Evolutionary conservation across 2,329 filamentous ascomycete species (phyloP).

Genomic region (Curvularia spicifera): DNA sequence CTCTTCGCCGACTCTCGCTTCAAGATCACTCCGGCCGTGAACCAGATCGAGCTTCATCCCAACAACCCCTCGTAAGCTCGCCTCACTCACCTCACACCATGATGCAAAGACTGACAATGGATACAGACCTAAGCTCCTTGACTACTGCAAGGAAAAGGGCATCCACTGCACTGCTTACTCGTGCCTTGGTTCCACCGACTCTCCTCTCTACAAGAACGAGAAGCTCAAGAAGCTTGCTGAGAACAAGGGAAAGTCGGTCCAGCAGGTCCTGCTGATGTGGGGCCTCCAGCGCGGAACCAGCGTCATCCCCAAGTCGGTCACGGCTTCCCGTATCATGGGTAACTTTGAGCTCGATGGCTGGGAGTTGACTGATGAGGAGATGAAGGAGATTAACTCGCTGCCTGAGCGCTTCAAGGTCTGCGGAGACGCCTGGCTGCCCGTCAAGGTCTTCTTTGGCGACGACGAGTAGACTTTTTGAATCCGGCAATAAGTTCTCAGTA

Average conservation of each 20-base stretch:
- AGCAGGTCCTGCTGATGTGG: slow-evolving; percentile 82
- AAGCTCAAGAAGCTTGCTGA: slow-evolving; percentile 68
- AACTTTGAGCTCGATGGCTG: slow-evolving; percentile 79
- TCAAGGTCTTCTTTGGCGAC: slow-evolving; percentile 83
- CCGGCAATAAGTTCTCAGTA: slow-evolving; percentile 1
- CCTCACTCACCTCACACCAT: not conserved
- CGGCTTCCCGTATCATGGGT: slow-evolving; percentile 71
- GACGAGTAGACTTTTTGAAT: slow-evolving; percentile 64
- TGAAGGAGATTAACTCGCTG: slow-evolving; percentile 70
- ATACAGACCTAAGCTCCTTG: slow-evolving; percentile 69
- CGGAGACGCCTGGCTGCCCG: slow-evolving; percentile 73
- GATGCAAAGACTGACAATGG: slow-evolving; percentile 16
- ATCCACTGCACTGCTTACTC: slow-evolving; percentile 80
- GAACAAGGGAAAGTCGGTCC: slow-evolving; percentile 68
- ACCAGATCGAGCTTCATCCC: slow-evolving; percentile 83
- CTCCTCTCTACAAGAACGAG: slow-evolving; percentile 70
- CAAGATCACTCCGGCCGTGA: slow-evolving; percentile 72
- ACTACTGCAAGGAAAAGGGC: slow-evolving; percentile 73
- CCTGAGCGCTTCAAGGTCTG: slow-evolving; percentile 77
- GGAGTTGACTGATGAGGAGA: slow-evolving; percentile 74
- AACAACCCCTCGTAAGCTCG: slow-evolving; percentile 70
- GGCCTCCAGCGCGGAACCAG: slow-evolving; percentile 80
- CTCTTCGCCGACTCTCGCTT: slow-evolving; percentile 68
- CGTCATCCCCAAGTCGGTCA: slow-evolving; percentile 86
- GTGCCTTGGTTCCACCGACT: slow-evolving; percentile 74